These are phyloP conservation scores for Penicillium tannophilum DNA, from an alignment of 495 filamentous ascomycete genomes.

Conservation along the genomic window DNA sequence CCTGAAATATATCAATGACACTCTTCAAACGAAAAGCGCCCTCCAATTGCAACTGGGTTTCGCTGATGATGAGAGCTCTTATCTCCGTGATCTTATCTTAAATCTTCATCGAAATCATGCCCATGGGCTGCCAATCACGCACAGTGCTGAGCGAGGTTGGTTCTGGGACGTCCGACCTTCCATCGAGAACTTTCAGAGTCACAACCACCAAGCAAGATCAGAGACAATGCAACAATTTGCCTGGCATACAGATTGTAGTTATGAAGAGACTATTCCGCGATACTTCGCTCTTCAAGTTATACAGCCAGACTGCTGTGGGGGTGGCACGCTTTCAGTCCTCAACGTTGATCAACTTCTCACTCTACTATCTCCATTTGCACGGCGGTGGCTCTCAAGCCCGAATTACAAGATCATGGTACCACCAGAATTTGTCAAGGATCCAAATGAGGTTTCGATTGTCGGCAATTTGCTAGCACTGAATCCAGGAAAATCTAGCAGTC, in stretches of 20 bases:
- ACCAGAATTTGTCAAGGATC: constrained; percentile 34
- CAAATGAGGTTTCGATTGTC: constrained; percentile 17
- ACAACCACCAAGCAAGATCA: constrained; percentile 32
- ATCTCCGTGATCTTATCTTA: constrained; percentile 30
- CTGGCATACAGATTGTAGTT: constrained; percentile 51
- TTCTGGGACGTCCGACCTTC: constrained; percentile 41
- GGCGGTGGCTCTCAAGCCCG: constrained; percentile 18
- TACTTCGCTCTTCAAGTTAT: constrained; percentile 46
- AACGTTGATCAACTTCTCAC: constrained; percentile 24
- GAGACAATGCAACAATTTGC: constrained; percentile 37
- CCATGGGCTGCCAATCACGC: constrained; percentile 37
- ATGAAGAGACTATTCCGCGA: constrained; percentile 34
- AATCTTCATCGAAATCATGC: constrained; percentile 29
- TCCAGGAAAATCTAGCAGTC: neutral
- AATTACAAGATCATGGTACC: constrained; percentile 36
- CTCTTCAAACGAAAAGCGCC: neutral
- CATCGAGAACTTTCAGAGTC: constrained; percentile 12
- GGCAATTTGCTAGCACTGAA: constrained; percentile 22
- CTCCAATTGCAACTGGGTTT: constrained; percentile 22
- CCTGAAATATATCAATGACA: neutral
- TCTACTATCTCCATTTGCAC: constrained; percentile 22
- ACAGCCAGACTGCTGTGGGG: constrained; percentile 36
- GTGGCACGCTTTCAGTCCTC: constrained; percentile 39
- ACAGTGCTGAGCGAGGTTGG: constrained; percentile 37
- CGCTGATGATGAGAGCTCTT: constrained; percentile 26